A percentile compares a stretch with the other conserved stretches of the same genome.
Conservation (phyloP, 495 filamentous ascomycete species). For the Hyaloscypha finlandica region DNA sequence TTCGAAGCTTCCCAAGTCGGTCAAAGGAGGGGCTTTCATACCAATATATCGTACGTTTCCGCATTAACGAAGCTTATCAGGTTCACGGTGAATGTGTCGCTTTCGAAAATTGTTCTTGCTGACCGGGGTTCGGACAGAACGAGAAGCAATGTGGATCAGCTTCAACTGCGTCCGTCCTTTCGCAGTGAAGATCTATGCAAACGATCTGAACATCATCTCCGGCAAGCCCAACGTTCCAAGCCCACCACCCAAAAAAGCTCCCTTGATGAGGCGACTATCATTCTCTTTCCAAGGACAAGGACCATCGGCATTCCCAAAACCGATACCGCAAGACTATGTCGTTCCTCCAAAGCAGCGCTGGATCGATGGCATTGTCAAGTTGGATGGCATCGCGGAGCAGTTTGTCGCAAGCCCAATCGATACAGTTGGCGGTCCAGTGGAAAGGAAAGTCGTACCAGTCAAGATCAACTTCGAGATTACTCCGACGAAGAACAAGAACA, state of each 20-base stretch:
- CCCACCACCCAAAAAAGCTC: not conserved
- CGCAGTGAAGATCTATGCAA: conserved; percentile 47
- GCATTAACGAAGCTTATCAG: not conserved
- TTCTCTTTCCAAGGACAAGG: not conserved
- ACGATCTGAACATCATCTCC: conserved; percentile 50
- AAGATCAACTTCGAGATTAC: conserved; percentile 32
- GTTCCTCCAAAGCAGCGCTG: conserved; percentile 45
- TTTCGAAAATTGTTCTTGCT: not conserved
- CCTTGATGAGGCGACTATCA: not conserved
- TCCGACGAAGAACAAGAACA: not conserved
- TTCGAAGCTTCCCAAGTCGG: not conserved
- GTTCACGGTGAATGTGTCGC: too few relatives aligned
- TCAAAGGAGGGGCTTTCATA: conserved; percentile 6
- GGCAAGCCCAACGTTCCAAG: conserved; percentile 40
- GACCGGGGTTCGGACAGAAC: not conserved
- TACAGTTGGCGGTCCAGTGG: conserved; percentile 48
- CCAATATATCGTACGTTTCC: conserved; percentile 14
- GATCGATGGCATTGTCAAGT: conserved; percentile 48
- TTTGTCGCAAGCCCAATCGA: conserved; percentile 50
- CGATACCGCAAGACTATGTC: conserved; percentile 45
- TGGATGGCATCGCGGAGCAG: conserved; percentile 39
- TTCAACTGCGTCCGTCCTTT: conserved; percentile 37
- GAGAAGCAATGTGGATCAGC: conserved; percentile 47
- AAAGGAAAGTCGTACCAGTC: conserved; percentile 40
- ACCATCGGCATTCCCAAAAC: not conserved